phyloP scores from a whole-genome alignment of 768 basidiomycete species.

The Sporobolomyces roseus region DNA sequence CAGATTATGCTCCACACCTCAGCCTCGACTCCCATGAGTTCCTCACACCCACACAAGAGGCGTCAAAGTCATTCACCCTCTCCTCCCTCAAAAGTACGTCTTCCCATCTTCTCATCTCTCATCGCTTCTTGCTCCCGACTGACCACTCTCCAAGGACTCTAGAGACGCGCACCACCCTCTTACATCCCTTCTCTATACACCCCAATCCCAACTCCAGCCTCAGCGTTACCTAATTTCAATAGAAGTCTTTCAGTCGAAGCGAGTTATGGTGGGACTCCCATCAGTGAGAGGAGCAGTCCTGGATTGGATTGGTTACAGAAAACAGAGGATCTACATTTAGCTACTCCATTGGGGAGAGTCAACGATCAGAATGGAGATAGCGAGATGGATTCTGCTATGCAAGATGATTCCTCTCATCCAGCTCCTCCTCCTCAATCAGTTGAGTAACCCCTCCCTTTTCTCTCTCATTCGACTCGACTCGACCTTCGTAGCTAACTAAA shows the following conservation, averaged over 20 bases:
- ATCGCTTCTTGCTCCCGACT: neutral
- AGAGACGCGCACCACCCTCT: neutral
- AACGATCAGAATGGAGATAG: neutral
- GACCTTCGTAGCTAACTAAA: too few relatives aligned
- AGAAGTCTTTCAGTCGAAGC: slow-evolving; percentile 15
- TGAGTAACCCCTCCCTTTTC: too few relatives aligned
- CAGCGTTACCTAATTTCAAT: neutral
- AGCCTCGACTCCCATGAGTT: neutral
- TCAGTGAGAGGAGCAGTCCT: slow-evolving; percentile 3
- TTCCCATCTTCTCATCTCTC: slow-evolving; percentile 12
- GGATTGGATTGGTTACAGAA: slow-evolving; percentile 28
- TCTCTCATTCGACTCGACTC: too few relatives aligned
- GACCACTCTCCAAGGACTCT: neutral
- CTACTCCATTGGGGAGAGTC: slow-evolving; percentile 1
- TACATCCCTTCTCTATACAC: neutral
- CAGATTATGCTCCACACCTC: too few relatives aligned
- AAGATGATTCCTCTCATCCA: neutral
- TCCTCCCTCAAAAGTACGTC: slow-evolving; percentile 16
- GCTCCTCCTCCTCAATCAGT: slow-evolving; percentile 2
- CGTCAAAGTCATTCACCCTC: neutral
- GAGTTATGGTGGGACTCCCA: neutral
- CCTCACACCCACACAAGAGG: neutral
- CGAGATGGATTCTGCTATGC: neutral
- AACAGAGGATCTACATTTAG: slow-evolving; percentile 19
- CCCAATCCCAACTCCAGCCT: neutral